These are phyloP conservation scores for Telfairia occidentalis DNA, from an alignment of 331 rosid genomes.

Conservation along the genomic window DNA sequence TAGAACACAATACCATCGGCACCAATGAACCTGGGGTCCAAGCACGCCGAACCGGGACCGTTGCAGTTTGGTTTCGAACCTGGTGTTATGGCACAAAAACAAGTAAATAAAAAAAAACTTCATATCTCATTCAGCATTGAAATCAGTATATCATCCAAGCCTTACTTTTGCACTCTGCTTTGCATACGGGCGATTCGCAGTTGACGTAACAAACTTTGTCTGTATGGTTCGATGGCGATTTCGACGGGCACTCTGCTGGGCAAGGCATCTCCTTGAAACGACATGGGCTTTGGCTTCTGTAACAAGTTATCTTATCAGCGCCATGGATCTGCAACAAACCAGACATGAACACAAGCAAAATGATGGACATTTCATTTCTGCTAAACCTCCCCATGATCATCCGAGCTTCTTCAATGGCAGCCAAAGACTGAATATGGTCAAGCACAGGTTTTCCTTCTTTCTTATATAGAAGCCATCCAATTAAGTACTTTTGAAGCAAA, in stretches of 20 bases:
- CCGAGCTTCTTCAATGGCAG: background rate
- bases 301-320: slow-evolving; percentile 5
- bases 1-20: slow-evolving; percentile 65
- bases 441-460: background rate
- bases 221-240: slow-evolving; percentile 20
- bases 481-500: background rate
- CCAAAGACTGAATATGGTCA: background rate
- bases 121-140: background rate
- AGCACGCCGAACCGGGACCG: slow-evolving; percentile 49
- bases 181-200: slow-evolving; percentile 31
- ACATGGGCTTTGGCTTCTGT: slow-evolving; percentile 21
- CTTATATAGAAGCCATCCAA: background rate
- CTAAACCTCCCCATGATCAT: slow-evolving; percentile 6
- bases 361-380: background rate
- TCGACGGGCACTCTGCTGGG: slow-evolving; percentile 39
- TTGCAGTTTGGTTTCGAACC: slow-evolving; percentile 47
- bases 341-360: slow-evolving; percentile 10
- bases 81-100: background rate
- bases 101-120: background rate
- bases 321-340: slow-evolving; percentile 2
- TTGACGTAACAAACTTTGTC: slow-evolving; percentile 23
- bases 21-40: slow-evolving; percentile 53
- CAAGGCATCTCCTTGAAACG: slow-evolving; percentile 20
- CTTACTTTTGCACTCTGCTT: slow-evolving; percentile 37
- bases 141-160: background rate